A percentile compares a stretch with the other conserved stretches of the same genome.
phyloP scores from a whole-genome alignment of 768 basidiomycete genomes.

The Calocybe cyanea region DNA sequence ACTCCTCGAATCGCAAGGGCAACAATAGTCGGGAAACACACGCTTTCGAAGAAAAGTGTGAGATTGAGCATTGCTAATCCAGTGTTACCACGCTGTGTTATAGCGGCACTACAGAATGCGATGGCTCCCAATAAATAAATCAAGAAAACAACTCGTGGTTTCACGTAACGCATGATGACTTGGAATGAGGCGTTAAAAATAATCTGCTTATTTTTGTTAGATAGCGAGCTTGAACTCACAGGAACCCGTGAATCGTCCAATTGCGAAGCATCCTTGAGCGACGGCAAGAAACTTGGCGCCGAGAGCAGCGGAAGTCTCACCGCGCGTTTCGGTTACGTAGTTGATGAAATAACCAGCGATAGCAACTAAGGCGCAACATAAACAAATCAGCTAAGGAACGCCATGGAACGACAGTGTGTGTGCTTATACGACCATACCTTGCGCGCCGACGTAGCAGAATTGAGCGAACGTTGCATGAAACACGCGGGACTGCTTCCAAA shows the following conservation, averaged over 20 bases:
- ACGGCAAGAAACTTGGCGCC: constrained; percentile 29
- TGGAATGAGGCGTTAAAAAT: neutral
- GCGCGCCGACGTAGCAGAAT: constrained; percentile 29
- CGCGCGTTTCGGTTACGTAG: constrained; percentile 27
- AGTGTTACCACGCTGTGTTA: constrained; percentile 25
- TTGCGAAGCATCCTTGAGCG: constrained; percentile 29
- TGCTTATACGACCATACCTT: constrained; percentile 17
- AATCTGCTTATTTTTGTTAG: too few species aligned
- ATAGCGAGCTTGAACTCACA: too few species aligned
- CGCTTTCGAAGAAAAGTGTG: constrained; percentile 32
- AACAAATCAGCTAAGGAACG: neutral
- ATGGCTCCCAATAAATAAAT: constrained; percentile 24
- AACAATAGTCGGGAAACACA: constrained; percentile 33
- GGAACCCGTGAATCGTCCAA: constrained; percentile 28
- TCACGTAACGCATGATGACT: constrained; percentile 26
- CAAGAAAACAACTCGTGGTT: constrained; percentile 26
- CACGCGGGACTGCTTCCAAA: constrained; percentile 25
- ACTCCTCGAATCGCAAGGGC: constrained; percentile 29
- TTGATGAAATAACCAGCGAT: constrained; percentile 32
- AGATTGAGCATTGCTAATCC: constrained; percentile 28
- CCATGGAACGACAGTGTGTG: neutral
- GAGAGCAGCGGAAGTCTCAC: constrained; percentile 17
- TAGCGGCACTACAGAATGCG: constrained; percentile 25
- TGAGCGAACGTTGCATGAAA: constrained; percentile 31
- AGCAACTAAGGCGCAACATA: constrained; percentile 19